Evolutionary conservation across 352 stramenopile genomes (phyloP), one percentile per base, ranked within the genome.

Genomic region (Globisporangium echinulatum): DNA sequence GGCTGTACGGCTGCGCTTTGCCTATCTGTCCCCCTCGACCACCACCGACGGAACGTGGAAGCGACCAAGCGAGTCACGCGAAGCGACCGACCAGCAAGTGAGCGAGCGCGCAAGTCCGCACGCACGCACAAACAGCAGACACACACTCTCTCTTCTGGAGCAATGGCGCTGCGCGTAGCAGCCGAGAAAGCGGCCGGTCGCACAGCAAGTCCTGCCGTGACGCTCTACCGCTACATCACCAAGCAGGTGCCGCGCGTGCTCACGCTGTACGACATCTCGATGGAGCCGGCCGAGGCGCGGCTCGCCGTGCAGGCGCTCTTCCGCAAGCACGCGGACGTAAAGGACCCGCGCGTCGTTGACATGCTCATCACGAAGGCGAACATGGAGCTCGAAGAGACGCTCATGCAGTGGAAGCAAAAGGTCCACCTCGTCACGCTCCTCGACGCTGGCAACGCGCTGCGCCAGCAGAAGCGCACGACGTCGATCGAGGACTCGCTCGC

Each of bases 331-430:
- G 82, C 82, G 46, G 68, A 97, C 61, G 78, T 99, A 36, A 97
- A 98, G 70, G 96, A 99, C 82, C 72, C 77, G 42, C 88, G 94
- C 50, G 87, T 98, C 46, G 71, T 96, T 36, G 90, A 97, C 67
- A 98, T 98, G 88, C 80, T 99, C 61, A 90, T 99, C 59, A 96
- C 93, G 56, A 98, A 98, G 77, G 96, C 96, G 56, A 98, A 99
- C 79, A 98, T 98, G 88, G 92, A 98, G 66, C 72, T 99, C 58
- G 96, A 99, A 76, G 96, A 98, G 70, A 98, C 93, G 50, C 80
- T 98, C 63, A 92, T 94, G 88, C 95, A 98, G 77, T 98, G 97
- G 88, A 99, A 99, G 73, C 96, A 99, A 79, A 98, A 98, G 70
- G 82, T 90, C 10, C 96, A 99, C 68, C 78, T 99, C 52, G 39